These are phyloP conservation scores for Eudorina sp. DNA, from an alignment of 139 green algal genomes.

Conservation along the genomic window DNA sequence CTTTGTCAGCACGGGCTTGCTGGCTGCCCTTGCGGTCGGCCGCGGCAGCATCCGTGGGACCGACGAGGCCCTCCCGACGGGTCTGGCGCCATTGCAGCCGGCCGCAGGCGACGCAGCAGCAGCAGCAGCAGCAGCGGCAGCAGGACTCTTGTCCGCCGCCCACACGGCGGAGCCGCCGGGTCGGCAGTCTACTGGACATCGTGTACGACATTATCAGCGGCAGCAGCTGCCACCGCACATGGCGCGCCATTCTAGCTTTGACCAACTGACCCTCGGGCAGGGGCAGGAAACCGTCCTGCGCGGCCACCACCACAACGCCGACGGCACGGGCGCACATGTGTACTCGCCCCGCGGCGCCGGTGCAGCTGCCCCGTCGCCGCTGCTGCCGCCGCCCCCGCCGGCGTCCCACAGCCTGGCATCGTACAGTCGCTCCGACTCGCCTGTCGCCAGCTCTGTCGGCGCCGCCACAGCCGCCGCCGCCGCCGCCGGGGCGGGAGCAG, in stretches of 20 bases:
- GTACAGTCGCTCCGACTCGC: background rate
- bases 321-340: too few species aligned
- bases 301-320: too few species aligned
- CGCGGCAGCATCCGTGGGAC: too few species aligned
- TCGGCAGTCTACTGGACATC: too few species aligned
- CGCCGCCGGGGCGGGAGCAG: background rate
- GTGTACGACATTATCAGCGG: too few species aligned
- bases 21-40: constrained; percentile 4
- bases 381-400: background rate
- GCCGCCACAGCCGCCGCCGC: background rate
- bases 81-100: too few species aligned
- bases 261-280: background rate
- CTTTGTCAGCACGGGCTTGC: background rate
- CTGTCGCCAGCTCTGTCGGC: background rate
- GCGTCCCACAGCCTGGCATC: background rate
- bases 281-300: too few species aligned
- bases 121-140: too few species aligned
- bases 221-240: background rate
- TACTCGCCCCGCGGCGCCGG: background rate
- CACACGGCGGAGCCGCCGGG: too few species aligned
- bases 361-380: background rate
- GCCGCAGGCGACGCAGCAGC: too few species aligned
- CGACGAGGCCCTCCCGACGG: too few species aligned
- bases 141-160: too few species aligned
- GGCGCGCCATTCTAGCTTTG: background rate